phyloP scores from a whole-genome alignment of 2,329 filamentous ascomycete genomes.

The Escovopsis sp. region DNA sequence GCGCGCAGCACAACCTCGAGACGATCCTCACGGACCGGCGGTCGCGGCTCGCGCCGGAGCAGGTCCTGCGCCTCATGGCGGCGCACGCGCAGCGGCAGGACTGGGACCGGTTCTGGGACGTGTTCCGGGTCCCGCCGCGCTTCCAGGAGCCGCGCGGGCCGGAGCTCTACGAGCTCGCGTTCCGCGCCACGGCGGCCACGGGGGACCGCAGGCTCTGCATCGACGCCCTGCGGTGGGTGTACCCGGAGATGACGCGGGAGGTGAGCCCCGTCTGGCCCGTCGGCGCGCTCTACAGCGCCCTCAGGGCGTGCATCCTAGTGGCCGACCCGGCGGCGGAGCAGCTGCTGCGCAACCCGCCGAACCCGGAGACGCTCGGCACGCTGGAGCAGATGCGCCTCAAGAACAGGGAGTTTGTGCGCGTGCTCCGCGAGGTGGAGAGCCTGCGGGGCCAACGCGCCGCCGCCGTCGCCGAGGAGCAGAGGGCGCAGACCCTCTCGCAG shows the following conservation, averaged over 20 bases:
- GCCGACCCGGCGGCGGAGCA: slow-evolving; percentile 36
- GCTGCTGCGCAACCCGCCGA: slow-evolving; percentile 11
- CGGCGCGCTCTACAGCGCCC: slow-evolving; percentile 27
- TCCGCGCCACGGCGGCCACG: slow-evolving; percentile 30
- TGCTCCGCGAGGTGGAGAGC: slow-evolving; percentile 18
- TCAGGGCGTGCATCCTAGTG: slow-evolving; percentile 40
- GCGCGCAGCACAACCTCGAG: slow-evolving; percentile 30
- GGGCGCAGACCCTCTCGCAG: slow-evolving; percentile 4
- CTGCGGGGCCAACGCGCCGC: slow-evolving; percentile 7
- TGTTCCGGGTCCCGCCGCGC: slow-evolving; percentile 41
- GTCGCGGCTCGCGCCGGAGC: slow-evolving; percentile 23
- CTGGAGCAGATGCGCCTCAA: slow-evolving; percentile 10
- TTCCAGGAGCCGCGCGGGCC: slow-evolving; percentile 32
- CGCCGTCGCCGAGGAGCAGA: slow-evolving; percentile 7
- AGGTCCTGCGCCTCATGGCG: slow-evolving; percentile 27
- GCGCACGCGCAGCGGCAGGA: slow-evolving; percentile 31
- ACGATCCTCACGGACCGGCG: slow-evolving; percentile 24
- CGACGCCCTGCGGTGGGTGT: slow-evolving; percentile 34
- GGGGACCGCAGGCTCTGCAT: slow-evolving; percentile 28
- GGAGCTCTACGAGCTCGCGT: slow-evolving; percentile 41
- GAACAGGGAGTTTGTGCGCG: slow-evolving; percentile 19
- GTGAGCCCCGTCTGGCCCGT: slow-evolving; percentile 30
- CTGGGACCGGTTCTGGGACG: slow-evolving; percentile 45
- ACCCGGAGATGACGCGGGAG: slow-evolving; percentile 46
- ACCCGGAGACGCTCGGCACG: background rate